Base-by-base conservation (phyloP, 805 yeast species). In the Candida bentonensis region DNA sequence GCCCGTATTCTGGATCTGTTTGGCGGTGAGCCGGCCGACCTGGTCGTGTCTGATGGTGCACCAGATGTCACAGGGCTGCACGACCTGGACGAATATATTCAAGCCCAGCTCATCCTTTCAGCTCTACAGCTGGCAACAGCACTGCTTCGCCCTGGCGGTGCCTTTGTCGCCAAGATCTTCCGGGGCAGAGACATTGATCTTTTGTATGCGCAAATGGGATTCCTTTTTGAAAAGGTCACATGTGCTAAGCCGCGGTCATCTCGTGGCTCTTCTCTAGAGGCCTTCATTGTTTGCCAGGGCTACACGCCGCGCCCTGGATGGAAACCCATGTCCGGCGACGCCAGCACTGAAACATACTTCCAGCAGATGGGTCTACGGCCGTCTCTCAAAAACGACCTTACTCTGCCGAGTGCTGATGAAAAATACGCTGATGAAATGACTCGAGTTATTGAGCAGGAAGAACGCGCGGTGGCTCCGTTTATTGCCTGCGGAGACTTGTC, bases 11-110 rank as follows among this genome's bases (percentile, higher is more conserved):
- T 84, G 52, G 81, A 79, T 26, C 72, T 82, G 34, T 92, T 92
- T 66, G 94, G 84, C 21, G 95, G 96, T 33, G 84, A 84, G 52
- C 79, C 82, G 45, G 97, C 97, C 0, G 98, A 92, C 61, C 82
- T 89, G 59, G 95, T 92, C 0, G 86, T 95, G 55, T 81, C 94
- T 39, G 97, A 92, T 61, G 98, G 98, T 46, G 98, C 98, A 0
- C 98, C 98, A 2, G 98, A 92, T 64, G 98, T 92, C 21, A 92
- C 98, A 0, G 98, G 98, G 0, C 64, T 92, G 43, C 98, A 92
- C 59, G 98, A 92, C 62, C 67, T 92, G 47, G 98, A 92, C 61
- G 98, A 92, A 62, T 92, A 89, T 59, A 83, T 92, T 46, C 98
- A 92, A 65, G 96, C 95, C 2, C 97, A 92, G 59, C 68, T 92